phyloP scores from a whole-genome alignment of 768 basidiomycete genomes.

The Paxillus ammoniavirescens region DNA sequence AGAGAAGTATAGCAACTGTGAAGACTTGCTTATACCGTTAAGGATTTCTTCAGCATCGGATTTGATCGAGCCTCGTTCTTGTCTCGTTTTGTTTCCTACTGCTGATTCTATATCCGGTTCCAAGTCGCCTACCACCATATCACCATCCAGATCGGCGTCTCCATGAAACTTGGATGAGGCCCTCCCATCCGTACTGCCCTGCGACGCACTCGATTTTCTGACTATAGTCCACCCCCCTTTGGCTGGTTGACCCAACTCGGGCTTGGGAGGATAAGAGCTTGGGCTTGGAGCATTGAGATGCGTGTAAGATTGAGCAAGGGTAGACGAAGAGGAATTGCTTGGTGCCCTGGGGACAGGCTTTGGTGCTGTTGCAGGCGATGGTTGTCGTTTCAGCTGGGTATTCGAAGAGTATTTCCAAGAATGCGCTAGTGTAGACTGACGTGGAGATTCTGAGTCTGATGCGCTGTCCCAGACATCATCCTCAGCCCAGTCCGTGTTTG shows the following conservation, averaged over 20 bases:
- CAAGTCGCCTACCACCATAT: slow-evolving; percentile 76
- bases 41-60: slow-evolving; percentile 74
- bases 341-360: slow-evolving; percentile 52
- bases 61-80: slow-evolving; percentile 51
- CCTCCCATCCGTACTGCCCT: slow-evolving; percentile 22
- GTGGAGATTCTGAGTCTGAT: slow-evolving; percentile 74
- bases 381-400: slow-evolving; percentile 20
- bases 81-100: slow-evolving; percentile 40
- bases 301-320: slow-evolving; percentile 78
- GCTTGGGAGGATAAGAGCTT: slow-evolving; percentile 67
- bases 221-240: slow-evolving; percentile 82
- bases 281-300: slow-evolving; percentile 74
- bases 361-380: slow-evolving; percentile 43
- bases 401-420: slow-evolving; percentile 39
- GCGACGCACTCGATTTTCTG: slow-evolving; percentile 37
- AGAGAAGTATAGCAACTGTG: slow-evolving; percentile 22
- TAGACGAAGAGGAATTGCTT: slow-evolving; percentile 58
- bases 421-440: slow-evolving; percentile 49
- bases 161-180: slow-evolving; percentile 18
- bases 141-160: slow-evolving; percentile 70
- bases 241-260: slow-evolving; percentile 40
- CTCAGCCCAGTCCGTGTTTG: slow-evolving; percentile 69
- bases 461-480: slow-evolving; percentile 87
- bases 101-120: slow-evolving; percentile 51
- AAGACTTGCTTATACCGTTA: slow-evolving; percentile 50